These are phyloP conservation scores for Ascochyta clinopodiicola DNA, from an alignment of 2,329 filamentous ascomycete genomes.

Conservation along the genomic window DNA sequence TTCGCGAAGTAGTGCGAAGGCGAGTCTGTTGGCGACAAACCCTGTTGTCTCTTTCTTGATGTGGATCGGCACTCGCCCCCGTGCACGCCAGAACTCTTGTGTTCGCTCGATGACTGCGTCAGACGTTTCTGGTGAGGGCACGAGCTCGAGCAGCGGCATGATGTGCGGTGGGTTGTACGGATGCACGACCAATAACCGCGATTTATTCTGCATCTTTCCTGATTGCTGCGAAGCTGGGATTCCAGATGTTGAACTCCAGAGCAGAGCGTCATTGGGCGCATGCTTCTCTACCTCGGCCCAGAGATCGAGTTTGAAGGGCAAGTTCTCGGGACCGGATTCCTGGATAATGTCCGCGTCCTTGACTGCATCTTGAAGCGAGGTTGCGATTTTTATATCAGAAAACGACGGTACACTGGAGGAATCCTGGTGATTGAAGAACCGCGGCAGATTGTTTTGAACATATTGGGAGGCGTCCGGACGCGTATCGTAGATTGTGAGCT, in stretches of 20 bases:
- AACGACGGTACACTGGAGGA: slow-evolving; percentile 21
- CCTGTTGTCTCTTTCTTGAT: slow-evolving; percentile 60
- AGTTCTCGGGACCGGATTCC: slow-evolving; percentile 65
- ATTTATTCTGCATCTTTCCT: slow-evolving; percentile 49
- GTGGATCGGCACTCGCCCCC: slow-evolving; percentile 56
- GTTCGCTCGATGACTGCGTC: slow-evolving; percentile 50
- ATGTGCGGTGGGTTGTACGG: slow-evolving; percentile 69
- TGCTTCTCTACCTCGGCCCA: slow-evolving; percentile 60
- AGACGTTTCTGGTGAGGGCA: slow-evolving; percentile 56
- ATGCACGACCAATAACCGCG: slow-evolving; percentile 63
- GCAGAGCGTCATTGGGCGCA: slow-evolving; percentile 53
- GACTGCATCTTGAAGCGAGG: slow-evolving; percentile 52
- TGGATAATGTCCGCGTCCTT: slow-evolving; percentile 60
- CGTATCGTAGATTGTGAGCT: slow-evolving; percentile 59
- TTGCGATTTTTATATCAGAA: slow-evolving; percentile 44
- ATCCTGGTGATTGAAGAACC: slow-evolving; percentile 45
- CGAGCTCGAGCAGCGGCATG: slow-evolving; percentile 66
- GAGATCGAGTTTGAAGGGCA: slow-evolving; percentile 58
- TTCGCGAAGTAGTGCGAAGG: slow-evolving; percentile 63
- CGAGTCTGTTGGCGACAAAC: slow-evolving; percentile 65
- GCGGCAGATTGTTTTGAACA: slow-evolving; percentile 51
- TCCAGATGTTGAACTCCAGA: slow-evolving; percentile 66
- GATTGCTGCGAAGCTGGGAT: slow-evolving; percentile 62
- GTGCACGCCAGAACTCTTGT: slow-evolving; percentile 54
- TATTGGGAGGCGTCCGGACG: slow-evolving; percentile 56